Evolutionary conservation across 2,329 filamentous ascomycete species (phyloP).

Genomic region (Colletotrichum noveboracense): DNA sequence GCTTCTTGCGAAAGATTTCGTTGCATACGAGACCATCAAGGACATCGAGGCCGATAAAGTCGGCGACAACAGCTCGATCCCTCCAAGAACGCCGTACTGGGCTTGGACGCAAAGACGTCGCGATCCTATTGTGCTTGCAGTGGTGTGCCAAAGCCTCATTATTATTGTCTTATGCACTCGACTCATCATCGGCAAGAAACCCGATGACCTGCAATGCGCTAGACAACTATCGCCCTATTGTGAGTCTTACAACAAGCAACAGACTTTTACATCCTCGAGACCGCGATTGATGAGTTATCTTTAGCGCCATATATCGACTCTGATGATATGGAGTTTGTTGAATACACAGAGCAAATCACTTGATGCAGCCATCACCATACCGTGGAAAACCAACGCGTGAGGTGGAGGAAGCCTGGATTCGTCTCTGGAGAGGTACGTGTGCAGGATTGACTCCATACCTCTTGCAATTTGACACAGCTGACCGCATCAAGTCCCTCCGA

Average conservation of each 20-base stretch:
- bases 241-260: background rate
- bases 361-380: constrained; percentile 19
- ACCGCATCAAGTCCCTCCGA: background rate
- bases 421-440: background rate
- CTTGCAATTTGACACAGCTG: background rate
- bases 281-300: background rate
- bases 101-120: background rate
- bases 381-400: constrained; percentile 13
- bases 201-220: background rate
- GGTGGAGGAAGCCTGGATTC: constrained; percentile 14
- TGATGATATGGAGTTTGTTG: background rate
- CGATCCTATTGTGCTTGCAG: background rate
- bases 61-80: background rate
- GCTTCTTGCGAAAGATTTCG: background rate
- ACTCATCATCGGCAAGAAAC: background rate
- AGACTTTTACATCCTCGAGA: background rate
- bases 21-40: background rate
- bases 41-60: background rate
- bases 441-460: background rate
- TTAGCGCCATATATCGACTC: background rate
- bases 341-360: constrained; percentile 7
- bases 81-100: background rate
- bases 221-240: background rate
- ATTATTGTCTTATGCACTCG: background rate
- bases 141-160: background rate